A percentile compares a stretch with the other conserved stretches of the same genome.
Evolutionary conservation across 768 basidiomycete genomes (phyloP).

Genomic region (Tylopilus subfusipes): DNA sequence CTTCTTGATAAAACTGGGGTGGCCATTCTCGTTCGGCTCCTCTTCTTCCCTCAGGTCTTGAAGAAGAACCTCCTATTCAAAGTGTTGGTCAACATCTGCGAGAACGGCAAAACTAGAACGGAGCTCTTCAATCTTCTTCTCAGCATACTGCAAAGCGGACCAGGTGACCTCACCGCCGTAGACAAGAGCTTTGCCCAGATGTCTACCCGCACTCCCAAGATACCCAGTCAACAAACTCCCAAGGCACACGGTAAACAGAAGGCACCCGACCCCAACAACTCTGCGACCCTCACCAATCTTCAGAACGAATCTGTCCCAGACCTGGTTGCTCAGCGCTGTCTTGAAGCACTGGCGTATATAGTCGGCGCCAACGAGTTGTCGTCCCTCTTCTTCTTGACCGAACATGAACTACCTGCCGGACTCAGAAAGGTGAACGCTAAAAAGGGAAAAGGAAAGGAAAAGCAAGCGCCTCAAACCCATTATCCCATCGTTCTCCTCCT

Average conservation of each 20-base stretch:
- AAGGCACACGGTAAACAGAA: conserved; percentile 69
- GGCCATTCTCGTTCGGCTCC: conserved; percentile 82
- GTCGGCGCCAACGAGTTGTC: conserved; percentile 81
- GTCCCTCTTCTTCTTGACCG: conserved; percentile 91
- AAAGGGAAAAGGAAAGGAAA: conserved; percentile 97
- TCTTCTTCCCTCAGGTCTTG: conserved; percentile 94
- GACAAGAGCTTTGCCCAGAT: conserved; percentile 93
- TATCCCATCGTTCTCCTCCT: conserved; percentile 91
- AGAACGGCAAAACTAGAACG: conserved; percentile 86
- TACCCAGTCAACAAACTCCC: conserved; percentile 37
- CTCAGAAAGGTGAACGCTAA: conserved; percentile 64
- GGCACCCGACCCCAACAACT: conserved; percentile 48
- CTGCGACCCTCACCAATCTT: conserved; percentile 47
- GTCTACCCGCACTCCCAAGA: conserved; percentile 68
- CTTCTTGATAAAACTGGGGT: conserved; percentile 88
- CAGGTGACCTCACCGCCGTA: conserved; percentile 85
- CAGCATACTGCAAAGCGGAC: conserved; percentile 92
- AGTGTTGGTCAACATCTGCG: conserved; percentile 91
- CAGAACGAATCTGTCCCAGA: conserved; percentile 86
- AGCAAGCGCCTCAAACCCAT: conserved; percentile 72
- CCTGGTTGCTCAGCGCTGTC: conserved; percentile 88
- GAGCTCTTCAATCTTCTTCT: conserved; percentile 94
- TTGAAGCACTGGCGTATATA: conserved; percentile 87
- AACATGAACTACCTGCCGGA: conserved; percentile 86
- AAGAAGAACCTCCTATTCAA: conserved; percentile 83